These are phyloP conservation scores for Ambrosia trifida DNA, from an alignment of 129 eudicot species.

Conservation along the genomic window DNA sequence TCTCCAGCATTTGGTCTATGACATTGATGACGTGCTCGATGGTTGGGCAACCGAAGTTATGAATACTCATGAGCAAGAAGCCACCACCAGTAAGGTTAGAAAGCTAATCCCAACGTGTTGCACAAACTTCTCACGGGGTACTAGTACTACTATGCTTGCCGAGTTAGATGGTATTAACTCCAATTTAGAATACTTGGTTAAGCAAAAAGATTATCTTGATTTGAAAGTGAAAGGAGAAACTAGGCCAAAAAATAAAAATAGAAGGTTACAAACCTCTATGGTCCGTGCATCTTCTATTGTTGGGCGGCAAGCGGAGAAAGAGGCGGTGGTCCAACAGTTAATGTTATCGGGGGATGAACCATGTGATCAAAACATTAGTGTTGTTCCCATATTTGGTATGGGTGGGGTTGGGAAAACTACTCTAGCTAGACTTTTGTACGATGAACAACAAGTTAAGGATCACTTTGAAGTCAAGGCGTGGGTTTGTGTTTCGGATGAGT, in stretches of 20 bases:
- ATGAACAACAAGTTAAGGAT: background rate
- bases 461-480: background rate
- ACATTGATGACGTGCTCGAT: conserved; percentile 11
- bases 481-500: conserved; percentile 11
- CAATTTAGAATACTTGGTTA: background rate
- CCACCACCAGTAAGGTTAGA: background rate
- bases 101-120: background rate
- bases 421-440: background rate
- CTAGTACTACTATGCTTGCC: background rate
- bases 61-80: background rate
- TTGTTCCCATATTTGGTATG: background rate
- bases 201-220: conserved; percentile 8
- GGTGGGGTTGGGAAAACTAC: background rate
- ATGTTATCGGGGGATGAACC: background rate
- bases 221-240: background rate
- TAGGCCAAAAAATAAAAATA: background rate
- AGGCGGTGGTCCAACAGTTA: background rate
- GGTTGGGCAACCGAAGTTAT: background rate
- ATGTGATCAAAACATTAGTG: background rate
- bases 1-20: conserved; percentile 9
- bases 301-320: background rate
- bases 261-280: background rate
- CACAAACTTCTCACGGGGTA: background rate
- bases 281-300: background rate
- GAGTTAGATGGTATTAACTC: background rate